phyloP scores from a whole-genome alignment of 139 green algal genomes.

The Medakamo hakoo region DNA sequence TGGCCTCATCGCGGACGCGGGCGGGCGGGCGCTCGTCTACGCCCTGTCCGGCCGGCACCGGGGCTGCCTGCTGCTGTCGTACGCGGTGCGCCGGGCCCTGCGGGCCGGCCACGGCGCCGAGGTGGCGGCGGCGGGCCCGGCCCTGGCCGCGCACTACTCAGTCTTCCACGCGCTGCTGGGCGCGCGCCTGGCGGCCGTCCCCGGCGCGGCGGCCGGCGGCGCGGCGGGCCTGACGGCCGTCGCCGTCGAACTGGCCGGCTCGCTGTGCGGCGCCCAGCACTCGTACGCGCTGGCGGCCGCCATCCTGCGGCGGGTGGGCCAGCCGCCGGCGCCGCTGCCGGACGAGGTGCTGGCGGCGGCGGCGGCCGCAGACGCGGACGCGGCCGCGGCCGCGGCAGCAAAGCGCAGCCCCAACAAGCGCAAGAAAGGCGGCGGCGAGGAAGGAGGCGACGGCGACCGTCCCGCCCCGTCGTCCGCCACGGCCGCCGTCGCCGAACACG shows the following conservation, averaged over 20 bases:
- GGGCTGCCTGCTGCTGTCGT: conserved; percentile 60
- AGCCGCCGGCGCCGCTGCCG: conserved; percentile 8
- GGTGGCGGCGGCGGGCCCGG: conserved; percentile 29
- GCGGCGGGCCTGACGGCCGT: neutral
- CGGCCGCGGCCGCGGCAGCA: conserved; percentile 7
- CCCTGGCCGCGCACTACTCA: conserved; percentile 51
- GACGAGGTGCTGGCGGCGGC: conserved; percentile 7
- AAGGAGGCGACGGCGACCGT: too few species aligned
- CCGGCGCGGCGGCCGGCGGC: conserved; percentile 1
- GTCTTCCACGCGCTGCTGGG: conserved; percentile 53
- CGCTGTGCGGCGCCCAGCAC: neutral
- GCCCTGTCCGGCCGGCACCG: conserved; percentile 43
- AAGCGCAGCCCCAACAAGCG: conserved; percentile 37
- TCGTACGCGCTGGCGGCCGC: neutral
- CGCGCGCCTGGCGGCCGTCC: conserved; percentile 8
- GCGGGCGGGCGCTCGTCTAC: conserved; percentile 48
- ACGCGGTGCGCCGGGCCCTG: conserved; percentile 62
- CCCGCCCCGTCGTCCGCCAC: neutral
- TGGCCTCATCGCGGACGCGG: conserved; percentile 28
- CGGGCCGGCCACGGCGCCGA: conserved; percentile 4
- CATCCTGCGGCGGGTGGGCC: neutral
- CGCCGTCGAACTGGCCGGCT: neutral
- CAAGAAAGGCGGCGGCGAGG: conserved; percentile 53
- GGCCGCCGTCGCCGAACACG: conserved; percentile 9
- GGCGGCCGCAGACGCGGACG: conserved; percentile 3